Evolutionary conservation across 1,139 yeast genomes (phyloP), one percentile per base, ranked within the genome.

Genomic region (Suhomyces guaymorum): DNA sequence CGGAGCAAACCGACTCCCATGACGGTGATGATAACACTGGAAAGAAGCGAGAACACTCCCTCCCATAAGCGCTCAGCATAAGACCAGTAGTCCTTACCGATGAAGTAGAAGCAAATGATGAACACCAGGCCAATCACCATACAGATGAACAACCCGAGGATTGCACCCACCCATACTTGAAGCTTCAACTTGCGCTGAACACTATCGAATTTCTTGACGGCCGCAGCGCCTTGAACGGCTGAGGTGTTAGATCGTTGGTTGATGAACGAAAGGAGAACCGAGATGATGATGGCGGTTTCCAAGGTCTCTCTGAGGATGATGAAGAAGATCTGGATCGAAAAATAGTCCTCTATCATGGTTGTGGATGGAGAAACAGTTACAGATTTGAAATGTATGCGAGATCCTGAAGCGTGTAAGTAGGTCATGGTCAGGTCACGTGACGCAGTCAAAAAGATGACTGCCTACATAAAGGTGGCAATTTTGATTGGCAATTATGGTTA

Each of bases 1-100:
- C 96, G 70, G 47, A 89, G 70, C 70, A 89, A 76, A 9, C 95
- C 88, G 32, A 88, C 63, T 30, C 97, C 97, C 96, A 89, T 88
- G 34, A 84, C 66, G 4, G 96, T 82, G 54, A 89, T 89, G 66
- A 89, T 82, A 7, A 82, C 51, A 17, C 94, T 78, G 5, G 96
- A 89, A 42, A 88, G 63, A 42, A 89, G 69, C 49, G 94, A 86
- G 58, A 89, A 89, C 7, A 82, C 63, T 30, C 96, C 96, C 64
- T 89, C 97, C 97, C 97, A 89, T 30, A 88, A 59, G 51, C 94
- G 76, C 57, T 89, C 97, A 1, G 96, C 78, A 37, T 73, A 67
- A 15, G 90, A 79, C 83, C 95, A 87, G 41, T 85, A 75, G 62
- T 89, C 92, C 41, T 77, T 78, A 24, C 94, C 90, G 36, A 86